Conservation (phyloP, 2,329 filamentous ascomycete genomes). For the Aureobasidium leucospermi region DNA sequence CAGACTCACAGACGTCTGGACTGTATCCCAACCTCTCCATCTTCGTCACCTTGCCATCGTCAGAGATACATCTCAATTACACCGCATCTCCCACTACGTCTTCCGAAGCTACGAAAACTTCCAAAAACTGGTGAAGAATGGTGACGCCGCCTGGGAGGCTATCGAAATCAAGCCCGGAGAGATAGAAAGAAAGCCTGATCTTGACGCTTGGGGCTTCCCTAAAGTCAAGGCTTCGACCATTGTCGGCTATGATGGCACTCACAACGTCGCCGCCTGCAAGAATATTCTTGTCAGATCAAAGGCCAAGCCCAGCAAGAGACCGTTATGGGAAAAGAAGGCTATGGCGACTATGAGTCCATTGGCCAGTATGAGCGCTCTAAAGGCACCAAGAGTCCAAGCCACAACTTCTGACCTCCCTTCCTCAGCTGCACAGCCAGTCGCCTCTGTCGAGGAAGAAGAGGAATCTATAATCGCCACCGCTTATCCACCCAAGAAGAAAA, state of each 20-base stretch:
- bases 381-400: background rate
- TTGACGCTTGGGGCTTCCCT: slow-evolving; percentile 44
- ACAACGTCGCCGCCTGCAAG: slow-evolving; percentile 35
- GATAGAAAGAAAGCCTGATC: slow-evolving; percentile 22
- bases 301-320: background rate
- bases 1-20: slow-evolving; percentile 50
- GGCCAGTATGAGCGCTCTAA: background rate
- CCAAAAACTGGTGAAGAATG: slow-evolving; percentile 43
- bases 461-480: background rate
- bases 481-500: background rate
- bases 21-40: slow-evolving; percentile 50
- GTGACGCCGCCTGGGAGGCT: slow-evolving; percentile 47
- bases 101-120: slow-evolving; percentile 50
- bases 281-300: slow-evolving; percentile 6
- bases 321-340: background rate
- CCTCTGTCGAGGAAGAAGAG: background rate
- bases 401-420: background rate
- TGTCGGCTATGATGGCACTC: slow-evolving; percentile 34
- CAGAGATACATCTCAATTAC: slow-evolving; percentile 44
- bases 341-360: background rate
- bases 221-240: slow-evolving; percentile 27
- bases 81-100: slow-evolving; percentile 44
- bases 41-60: slow-evolving; percentile 51
- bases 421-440: background rate
- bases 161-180: slow-evolving; percentile 20